Evolutionary conservation across 495 filamentous ascomycete species (phyloP), one percentile per base, ranked within the genome.

Genomic region (Daldinia grandis): DNA sequence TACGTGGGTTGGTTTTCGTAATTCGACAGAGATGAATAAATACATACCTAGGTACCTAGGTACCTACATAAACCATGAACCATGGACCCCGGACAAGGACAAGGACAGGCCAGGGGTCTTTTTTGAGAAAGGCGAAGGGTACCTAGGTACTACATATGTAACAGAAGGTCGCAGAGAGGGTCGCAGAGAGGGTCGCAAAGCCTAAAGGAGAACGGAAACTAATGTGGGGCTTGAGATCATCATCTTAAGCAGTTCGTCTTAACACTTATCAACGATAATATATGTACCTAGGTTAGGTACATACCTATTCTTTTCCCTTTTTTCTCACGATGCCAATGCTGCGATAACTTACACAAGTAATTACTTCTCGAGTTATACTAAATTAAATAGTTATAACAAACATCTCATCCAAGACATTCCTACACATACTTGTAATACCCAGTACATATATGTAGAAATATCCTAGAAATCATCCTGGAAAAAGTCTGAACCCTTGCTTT

Each of bases 11-110:
- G 65, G 55, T 73, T 64, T 72, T 73, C 65, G 65, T 73, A 73
- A 73, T 73, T 73, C 65, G 35, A 68, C 65, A 72, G 69, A 73
- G 60, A 68, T 68, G 65, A 73, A 58, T 53, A 35, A n/a, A n/a
- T n/a, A n/a, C n/a, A n/a, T n/a, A n/a, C n/a, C n/a, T n/a, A n/a
- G n/a, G n/a, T n/a, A n/a, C n/a, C n/a, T n/a, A n/a, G n/a, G n/a
- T n/a, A n/a, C n/a, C n/a, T n/a, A n/a, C n/a, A n/a, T n/a, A n/a
- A n/a, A 42, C 38, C 5, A 56, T 38, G 31, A 25, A 37, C 38
- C 30, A 65, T 37, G 65, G 64, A 65, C 65, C 64, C 69, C 49
- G 24, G 64, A 68, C 63, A 35, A 35, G 33, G 33, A 35, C 33
- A 14, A 14, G 25, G 25, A 27, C 25, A 54, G 10, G 33, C 57